Evolutionary conservation across 768 basidiomycete species (phyloP).

Genomic region (Boletus subcaerulescens): DNA sequence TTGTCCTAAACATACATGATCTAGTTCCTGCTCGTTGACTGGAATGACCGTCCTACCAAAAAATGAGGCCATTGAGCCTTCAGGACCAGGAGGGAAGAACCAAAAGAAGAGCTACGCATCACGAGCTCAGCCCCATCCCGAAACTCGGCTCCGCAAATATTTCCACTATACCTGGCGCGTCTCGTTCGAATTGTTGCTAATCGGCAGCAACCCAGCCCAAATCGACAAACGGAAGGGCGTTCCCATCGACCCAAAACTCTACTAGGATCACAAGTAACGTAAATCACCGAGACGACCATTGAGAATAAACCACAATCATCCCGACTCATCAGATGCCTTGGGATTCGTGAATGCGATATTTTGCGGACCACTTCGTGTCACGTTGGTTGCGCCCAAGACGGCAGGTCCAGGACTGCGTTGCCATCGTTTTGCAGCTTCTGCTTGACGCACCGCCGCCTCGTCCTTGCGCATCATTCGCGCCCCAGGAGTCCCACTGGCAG

Average conservation of each 20-base stretch:
- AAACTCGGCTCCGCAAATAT: too few relatives aligned
- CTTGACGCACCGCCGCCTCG: constrained; percentile 44
- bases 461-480: constrained; percentile 35
- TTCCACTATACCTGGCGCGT: constrained; percentile 52
- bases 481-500: not conserved
- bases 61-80: constrained; percentile 70
- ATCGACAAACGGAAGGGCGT: constrained; percentile 62
- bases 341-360: constrained; percentile 74
- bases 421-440: constrained; percentile 47
- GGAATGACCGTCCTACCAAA: constrained; percentile 46
- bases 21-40: not conserved
- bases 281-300: not conserved
- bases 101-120: constrained; percentile 68
- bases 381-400: not conserved
- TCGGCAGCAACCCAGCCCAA: constrained; percentile 77
- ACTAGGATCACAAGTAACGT: not conserved
- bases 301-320: not conserved
- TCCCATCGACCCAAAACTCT: constrained; percentile 74
- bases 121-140: not conserved
- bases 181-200: constrained; percentile 57
- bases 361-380: constrained; percentile 34
- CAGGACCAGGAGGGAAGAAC: constrained; percentile 78
- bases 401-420: constrained; percentile 3
- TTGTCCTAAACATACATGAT: constrained; percentile 48
- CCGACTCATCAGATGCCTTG: constrained; percentile 48